These are phyloP conservation scores for Sclerotinia nivalis DNA, from an alignment of 2,329 filamentous ascomycete species.

Conservation along the genomic window DNA sequence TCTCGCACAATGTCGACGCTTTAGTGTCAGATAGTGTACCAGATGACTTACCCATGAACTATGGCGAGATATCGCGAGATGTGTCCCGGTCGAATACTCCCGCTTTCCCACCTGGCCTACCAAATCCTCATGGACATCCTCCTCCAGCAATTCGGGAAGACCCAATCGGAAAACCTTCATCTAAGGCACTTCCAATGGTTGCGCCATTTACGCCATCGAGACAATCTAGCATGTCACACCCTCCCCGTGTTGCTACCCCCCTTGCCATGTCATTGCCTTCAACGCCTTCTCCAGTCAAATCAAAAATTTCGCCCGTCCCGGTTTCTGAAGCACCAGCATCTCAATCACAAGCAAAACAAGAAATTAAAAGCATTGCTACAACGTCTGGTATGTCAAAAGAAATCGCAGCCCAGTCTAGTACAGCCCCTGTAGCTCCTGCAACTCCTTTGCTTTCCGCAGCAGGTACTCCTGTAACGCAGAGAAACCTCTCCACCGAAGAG, in stretches of 20 bases:
- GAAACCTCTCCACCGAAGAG: constrained; percentile 48
- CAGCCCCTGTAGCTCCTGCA: constrained; percentile 29
- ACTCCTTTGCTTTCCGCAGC: constrained; percentile 49
- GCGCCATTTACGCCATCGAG: constrained; percentile 39
- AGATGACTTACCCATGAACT: constrained; percentile 32
- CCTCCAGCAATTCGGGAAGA: constrained; percentile 38
- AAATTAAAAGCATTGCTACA: constrained; percentile 48
- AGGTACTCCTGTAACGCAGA: not conserved
- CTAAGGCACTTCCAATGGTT: constrained; percentile 36
- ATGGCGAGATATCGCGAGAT: constrained; percentile 21
- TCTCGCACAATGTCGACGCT: constrained; percentile 60
- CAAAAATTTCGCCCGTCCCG: not conserved
- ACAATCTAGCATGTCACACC: constrained; percentile 26
- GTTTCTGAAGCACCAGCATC: not conserved
- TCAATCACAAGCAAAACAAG: constrained; percentile 44
- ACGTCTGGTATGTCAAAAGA: constrained; percentile 52
- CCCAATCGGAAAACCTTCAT: constrained; percentile 31
- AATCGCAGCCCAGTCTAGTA: constrained; percentile 39
- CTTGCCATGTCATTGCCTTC: constrained; percentile 37
- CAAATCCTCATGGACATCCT: constrained; percentile 44
- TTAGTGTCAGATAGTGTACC: constrained; percentile 59
- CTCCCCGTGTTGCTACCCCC: constrained; percentile 36
- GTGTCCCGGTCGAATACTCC: constrained; percentile 42
- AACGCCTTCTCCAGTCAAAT: constrained; percentile 27
- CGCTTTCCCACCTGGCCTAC: constrained; percentile 50